Evolutionary conservation across 2,329 filamentous ascomycete genomes (phyloP), one percentile per base, ranked within the genome.

Genomic region (Colletotrichum phormii): DNA sequence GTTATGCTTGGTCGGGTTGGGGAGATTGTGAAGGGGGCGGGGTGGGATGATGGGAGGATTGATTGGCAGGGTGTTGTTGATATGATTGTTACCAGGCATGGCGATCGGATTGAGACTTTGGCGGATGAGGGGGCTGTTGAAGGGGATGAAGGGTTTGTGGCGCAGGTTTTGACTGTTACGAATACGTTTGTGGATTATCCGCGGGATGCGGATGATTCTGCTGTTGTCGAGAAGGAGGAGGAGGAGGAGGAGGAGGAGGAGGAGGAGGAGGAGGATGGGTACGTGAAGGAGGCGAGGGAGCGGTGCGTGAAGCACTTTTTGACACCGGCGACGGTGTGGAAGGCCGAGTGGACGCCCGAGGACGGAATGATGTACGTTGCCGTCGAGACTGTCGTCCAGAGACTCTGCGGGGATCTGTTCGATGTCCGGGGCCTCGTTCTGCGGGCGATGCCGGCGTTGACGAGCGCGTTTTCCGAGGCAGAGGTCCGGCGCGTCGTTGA

Each of bases 11-110:
- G 77, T 0, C 86, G 89, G 24, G 78, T 93, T 1, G 81, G 81
- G 3, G 68, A 78, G 0, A 80, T 89, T 58, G 81, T 88, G 81
- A 75, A 81, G 12, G 42, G 33, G 11, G 2, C 29, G 0, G 79
- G 81, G 13, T 31, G 76, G 33, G 77, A 74, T 61, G 76, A 74
- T 29, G 74, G 77, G 22, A 78, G 31, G 51, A 54, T 89, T 31
- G 83, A 94, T 76, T 95, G 93, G 93, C 93, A 95, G 78, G 86
- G 82, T 0, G 83, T 93, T 1, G 86, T 87, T 0, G 93, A 95
- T 76, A 86, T 93, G 84, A 83, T 95, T 4, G 84, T 94, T 4
- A 79, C 84, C 5, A 87, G 93, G 1, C 94, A 92, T 76, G 86
- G 87, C 4, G 82, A 87, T 37, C 84, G 90, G 29, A 81, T 95